Conservation (phyloP, 306 rosid genomes). For the Carpinus fangiana region DNA sequence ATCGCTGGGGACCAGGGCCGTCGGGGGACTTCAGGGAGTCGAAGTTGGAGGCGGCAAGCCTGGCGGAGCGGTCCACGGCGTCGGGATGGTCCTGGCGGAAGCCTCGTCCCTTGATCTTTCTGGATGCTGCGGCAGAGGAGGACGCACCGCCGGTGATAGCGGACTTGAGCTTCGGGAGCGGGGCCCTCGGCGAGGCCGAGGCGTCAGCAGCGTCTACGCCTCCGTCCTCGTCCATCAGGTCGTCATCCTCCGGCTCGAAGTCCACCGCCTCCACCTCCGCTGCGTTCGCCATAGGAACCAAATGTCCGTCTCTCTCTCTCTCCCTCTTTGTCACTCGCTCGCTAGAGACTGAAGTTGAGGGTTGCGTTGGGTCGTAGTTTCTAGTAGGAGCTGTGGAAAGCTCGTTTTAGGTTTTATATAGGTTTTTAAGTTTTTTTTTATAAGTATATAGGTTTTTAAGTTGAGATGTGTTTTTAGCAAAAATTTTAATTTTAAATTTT, state of each 20-base stretch:
- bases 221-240: constrained; percentile 98
- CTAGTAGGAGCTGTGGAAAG: background rate
- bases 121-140: constrained; percentile 50
- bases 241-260: constrained; percentile 98
- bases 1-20: constrained; percentile 92
- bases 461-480: no score
- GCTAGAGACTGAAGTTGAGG: background rate
- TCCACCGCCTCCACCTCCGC: constrained; percentile 96
- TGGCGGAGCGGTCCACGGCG: constrained; percentile 63
- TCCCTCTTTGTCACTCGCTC: background rate
- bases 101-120: constrained; percentile 94
- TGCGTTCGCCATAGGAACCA: constrained; percentile 50
- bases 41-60: constrained; percentile 73
- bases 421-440: background rate
- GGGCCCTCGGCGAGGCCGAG: constrained; percentile 68
- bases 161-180: constrained; percentile 89
- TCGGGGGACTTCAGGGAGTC: constrained; percentile 76
- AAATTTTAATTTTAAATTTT: no score
- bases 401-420: background rate
- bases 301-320: background rate
- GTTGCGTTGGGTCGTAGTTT: background rate
- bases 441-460: no score
- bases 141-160: constrained; percentile 78
- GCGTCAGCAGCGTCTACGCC: constrained; percentile 73
- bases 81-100: constrained; percentile 78